A percentile compares a stretch with the other conserved stretches of the same genome.
These are phyloP conservation scores for Erodium maritimum DNA, from an alignment of 345 rosid genomes.

Conservation along the genomic window DNA sequence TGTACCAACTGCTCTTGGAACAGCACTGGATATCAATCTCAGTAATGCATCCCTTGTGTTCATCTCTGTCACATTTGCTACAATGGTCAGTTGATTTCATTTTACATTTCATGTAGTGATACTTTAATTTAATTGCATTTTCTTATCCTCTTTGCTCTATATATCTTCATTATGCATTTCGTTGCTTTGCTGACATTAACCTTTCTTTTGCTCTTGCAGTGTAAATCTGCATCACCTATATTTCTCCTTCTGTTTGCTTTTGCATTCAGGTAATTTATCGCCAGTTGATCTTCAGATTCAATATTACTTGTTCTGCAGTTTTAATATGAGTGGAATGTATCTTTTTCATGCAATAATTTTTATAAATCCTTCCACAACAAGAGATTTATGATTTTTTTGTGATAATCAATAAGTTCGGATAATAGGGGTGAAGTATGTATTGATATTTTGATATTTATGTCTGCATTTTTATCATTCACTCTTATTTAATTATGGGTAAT, in stretches of 20 bases:
- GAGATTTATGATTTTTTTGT: neutral
- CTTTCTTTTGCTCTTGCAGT: conserved; percentile 36
- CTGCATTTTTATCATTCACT: no score
- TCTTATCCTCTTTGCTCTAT: neutral
- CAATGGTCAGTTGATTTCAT: conserved; percentile 61
- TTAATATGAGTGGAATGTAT: neutral
- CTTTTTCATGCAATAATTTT: neutral
- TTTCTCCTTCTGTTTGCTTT: conserved; percentile 95
- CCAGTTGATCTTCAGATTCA: conserved; percentile 1
- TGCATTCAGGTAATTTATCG: conserved; percentile 77
- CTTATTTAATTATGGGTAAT: no score
- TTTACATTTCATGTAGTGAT: conserved; percentile 3
- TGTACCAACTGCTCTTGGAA: conserved; percentile 96
- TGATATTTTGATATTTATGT: no score
- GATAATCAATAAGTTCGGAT: neutral
- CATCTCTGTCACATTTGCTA: conserved; percentile 96
- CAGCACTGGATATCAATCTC: conserved; percentile 92
- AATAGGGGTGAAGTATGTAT: neutral
- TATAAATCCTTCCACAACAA: neutral
- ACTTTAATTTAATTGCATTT: neutral
- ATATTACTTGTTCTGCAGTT: conserved; percentile 1
- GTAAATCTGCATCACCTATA: conserved; percentile 98
- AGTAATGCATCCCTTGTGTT: conserved; percentile 96
- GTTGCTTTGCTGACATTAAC: conserved; percentile 10
- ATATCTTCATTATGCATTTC: neutral